Evolutionary conservation across 495 filamentous ascomycete species (phyloP).

Genomic region (Chaetomidium leptoderma): DNA sequence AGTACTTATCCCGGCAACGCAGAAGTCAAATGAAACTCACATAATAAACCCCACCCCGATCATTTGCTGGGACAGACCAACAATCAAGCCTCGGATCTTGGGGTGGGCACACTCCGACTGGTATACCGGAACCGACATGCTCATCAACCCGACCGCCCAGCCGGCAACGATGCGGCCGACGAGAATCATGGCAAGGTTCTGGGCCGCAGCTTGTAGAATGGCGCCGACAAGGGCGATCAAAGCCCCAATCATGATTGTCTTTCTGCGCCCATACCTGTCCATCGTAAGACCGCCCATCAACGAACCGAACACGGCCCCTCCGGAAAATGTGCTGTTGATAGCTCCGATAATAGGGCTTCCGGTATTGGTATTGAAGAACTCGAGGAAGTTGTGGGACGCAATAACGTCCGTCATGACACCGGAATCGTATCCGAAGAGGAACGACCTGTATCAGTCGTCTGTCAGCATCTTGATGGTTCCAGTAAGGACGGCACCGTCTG

Average conservation of each 20-base stretch:
- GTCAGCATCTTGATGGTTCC: not conserved
- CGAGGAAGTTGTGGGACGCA: slow-evolving; percentile 35
- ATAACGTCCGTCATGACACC: slow-evolving; percentile 56
- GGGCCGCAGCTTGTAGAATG: slow-evolving; percentile 45
- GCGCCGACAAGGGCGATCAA: slow-evolving; percentile 50
- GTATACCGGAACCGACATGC: slow-evolving; percentile 47
- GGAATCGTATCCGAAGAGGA: slow-evolving; percentile 52
- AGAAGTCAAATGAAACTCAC: not conserved
- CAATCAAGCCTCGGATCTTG: slow-evolving; percentile 18
- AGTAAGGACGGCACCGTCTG: not conserved
- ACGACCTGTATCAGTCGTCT: slow-evolving; percentile 25
- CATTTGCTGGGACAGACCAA: slow-evolving; percentile 17
- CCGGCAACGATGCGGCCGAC: slow-evolving; percentile 47
- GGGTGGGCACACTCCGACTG: slow-evolving; percentile 30
- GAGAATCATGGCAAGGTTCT: slow-evolving; percentile 47
- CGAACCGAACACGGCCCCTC: slow-evolving; percentile 37
- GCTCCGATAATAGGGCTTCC: slow-evolving; percentile 17
- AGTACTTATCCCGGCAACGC: not conserved
- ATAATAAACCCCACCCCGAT: slow-evolving; percentile 19
- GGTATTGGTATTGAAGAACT: slow-evolving; percentile 9
- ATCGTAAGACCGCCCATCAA: slow-evolving; percentile 28
- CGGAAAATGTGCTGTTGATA: slow-evolving; percentile 29
- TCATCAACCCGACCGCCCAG: slow-evolving; percentile 44
- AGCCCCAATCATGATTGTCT: slow-evolving; percentile 52
- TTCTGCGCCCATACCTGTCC: slow-evolving; percentile 42